phyloP scores from a whole-genome alignment of 1,284 basidiomycete species.

The Rhodotorula sp. region DNA sequence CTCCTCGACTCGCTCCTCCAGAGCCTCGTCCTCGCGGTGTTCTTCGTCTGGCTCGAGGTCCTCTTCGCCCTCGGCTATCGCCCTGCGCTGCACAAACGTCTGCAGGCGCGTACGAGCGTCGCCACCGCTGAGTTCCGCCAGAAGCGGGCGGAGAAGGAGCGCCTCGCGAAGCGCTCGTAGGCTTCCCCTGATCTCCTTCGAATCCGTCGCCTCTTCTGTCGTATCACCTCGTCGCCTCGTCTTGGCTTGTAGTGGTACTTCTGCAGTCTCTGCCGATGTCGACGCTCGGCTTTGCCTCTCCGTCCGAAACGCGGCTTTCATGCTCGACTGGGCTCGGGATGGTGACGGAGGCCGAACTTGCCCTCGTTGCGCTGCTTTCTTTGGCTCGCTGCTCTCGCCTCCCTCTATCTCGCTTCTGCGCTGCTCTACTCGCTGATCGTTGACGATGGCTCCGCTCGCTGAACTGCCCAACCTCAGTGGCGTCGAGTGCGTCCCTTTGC shows the following conservation, averaged over 20 bases:
- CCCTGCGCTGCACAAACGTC: slow-evolving; percentile 40
- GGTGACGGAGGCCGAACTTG: not conserved
- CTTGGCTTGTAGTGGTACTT: no score
- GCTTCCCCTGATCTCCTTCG: not conserved
- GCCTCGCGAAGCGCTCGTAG: not conserved
- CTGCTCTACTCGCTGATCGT: not conserved
- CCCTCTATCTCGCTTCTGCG: no score
- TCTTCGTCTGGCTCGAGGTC: slow-evolving; percentile 49
- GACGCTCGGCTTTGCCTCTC: no score
- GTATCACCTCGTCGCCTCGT: no score
- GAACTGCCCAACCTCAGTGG: slow-evolving; percentile 23
- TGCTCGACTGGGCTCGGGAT: not conserved
- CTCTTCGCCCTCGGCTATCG: slow-evolving; percentile 47
- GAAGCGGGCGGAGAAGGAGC: slow-evolving; percentile 16
- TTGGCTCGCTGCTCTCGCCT: not conserved
- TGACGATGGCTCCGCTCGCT: not conserved
- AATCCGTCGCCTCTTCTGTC: not conserved
- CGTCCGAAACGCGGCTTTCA: no score
- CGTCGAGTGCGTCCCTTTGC: slow-evolving; percentile 17
- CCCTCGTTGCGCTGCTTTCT: not conserved
- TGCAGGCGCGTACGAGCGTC: slow-evolving; percentile 40
- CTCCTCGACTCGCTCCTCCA: slow-evolving; percentile 47
- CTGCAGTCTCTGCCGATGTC: no score
- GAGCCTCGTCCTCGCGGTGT: slow-evolving; percentile 46
- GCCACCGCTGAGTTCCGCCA: slow-evolving; percentile 31